phyloP scores from a whole-genome alignment of 306 rosid genomes.

The Prunus fruticosa region DNA sequence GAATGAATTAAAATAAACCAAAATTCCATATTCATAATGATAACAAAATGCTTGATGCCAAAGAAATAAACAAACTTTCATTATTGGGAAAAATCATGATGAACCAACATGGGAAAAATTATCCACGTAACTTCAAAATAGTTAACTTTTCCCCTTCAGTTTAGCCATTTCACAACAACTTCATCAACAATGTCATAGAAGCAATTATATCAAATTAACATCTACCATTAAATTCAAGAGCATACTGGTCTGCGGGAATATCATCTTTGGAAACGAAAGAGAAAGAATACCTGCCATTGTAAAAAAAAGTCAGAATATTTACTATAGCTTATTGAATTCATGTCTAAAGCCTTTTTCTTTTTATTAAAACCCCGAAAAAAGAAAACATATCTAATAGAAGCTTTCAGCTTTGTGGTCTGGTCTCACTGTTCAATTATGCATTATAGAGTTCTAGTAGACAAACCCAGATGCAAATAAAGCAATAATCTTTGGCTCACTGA shows the following conservation, averaged over 20 bases:
- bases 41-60: background rate
- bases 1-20: background rate
- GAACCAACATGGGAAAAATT: background rate
- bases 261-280: slow-evolving; percentile 71
- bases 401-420: background rate
- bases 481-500: background rate
- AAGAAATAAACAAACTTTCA: background rate
- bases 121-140: background rate
- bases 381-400: background rate
- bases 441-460: background rate
- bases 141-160: background rate
- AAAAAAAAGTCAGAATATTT: background rate
- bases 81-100: background rate
- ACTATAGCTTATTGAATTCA: background rate
- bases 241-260: slow-evolving; percentile 68
- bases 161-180: slow-evolving; percentile 11
- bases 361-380: background rate
- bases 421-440: background rate
- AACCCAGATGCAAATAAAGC: background rate
- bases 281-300: slow-evolving; percentile 67
- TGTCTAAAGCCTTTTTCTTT: background rate
- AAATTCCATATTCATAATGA: background rate
- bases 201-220: slow-evolving; percentile 26
- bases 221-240: slow-evolving; percentile 61
- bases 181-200: slow-evolving; percentile 7